A percentile compares a stretch with the other conserved stretches of the same genome.
Evolutionary conservation across 1,139 yeast genomes (phyloP).

Genomic region (Debaryomyces coudertii): DNA sequence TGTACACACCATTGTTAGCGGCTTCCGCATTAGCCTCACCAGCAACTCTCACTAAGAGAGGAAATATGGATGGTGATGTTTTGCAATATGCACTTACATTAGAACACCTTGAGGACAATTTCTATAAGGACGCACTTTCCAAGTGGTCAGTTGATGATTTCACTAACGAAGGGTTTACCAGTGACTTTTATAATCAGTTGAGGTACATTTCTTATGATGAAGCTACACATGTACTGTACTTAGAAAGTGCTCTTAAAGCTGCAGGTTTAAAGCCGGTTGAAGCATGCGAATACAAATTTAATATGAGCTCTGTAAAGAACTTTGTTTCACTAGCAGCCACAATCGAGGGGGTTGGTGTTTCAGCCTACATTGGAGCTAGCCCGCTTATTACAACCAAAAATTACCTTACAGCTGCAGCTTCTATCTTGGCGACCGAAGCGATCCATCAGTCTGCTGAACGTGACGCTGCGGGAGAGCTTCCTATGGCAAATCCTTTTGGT

Average conservation of each 20-base stretch:
- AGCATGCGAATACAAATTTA: neutral
- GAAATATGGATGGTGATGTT: slow-evolving; percentile 1
- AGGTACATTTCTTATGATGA: slow-evolving; percentile 2
- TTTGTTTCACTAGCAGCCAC: slow-evolving; percentile 5
- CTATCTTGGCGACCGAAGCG: slow-evolving; percentile 6
- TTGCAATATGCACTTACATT: slow-evolving; percentile 6
- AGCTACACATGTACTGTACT: slow-evolving; percentile 1
- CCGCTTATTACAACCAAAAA: slow-evolving; percentile 1
- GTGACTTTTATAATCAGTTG: neutral
- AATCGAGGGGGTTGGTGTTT: slow-evolving; percentile 3
- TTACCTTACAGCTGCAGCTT: slow-evolving; percentile 2
- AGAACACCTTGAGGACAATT: slow-evolving; percentile 2
- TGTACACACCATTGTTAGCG: neutral
- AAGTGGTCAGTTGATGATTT: slow-evolving; percentile 6
- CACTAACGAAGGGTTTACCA: neutral
- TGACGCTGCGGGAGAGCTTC: neutral
- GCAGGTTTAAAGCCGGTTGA: slow-evolving; percentile 1
- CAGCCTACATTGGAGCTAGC: slow-evolving; percentile 1
- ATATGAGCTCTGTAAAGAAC: neutral
- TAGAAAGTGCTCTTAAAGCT: slow-evolving; percentile 3
- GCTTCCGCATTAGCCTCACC: slow-evolving; percentile 1
- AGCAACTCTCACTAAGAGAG: neutral
- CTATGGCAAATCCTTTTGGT: slow-evolving; percentile 3
- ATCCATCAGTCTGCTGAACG: slow-evolving; percentile 3
- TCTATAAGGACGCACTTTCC: slow-evolving; percentile 4